Conservation (phyloP, 1,284 basidiomycete species). For the Neotropicomus parvogracilis region DNA sequence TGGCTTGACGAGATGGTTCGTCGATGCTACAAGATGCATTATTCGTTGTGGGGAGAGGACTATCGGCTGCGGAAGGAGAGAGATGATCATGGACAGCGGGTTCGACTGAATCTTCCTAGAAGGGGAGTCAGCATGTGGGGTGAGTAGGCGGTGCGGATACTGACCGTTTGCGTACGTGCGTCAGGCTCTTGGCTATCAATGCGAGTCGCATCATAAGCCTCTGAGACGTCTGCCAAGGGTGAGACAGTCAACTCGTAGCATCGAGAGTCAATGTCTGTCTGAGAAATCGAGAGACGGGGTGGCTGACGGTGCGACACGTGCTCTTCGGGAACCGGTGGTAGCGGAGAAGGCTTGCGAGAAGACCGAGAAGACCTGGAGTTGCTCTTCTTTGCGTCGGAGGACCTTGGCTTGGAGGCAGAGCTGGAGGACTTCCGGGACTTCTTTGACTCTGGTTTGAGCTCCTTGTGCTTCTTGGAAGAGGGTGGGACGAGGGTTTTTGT, state of each 20-base stretch:
- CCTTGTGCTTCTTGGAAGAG: constrained; percentile 45
- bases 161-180: constrained; percentile 23
- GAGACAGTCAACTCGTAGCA: constrained; percentile 63
- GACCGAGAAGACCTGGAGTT: constrained; percentile 32
- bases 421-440: constrained; percentile 51
- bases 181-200: constrained; percentile 39
- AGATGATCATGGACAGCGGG: constrained; percentile 54
- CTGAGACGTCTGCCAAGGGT: constrained; percentile 60
- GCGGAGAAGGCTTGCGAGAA: constrained; percentile 38
- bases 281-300: constrained; percentile 27
- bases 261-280: constrained; percentile 45
- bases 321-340: constrained; percentile 49
- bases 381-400: constrained; percentile 28
- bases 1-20: constrained; percentile 29
- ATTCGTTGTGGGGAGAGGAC: constrained; percentile 12
- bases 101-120: constrained; percentile 48
- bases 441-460: constrained; percentile 45
- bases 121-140: constrained; percentile 16
- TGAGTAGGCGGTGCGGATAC: constrained; percentile 8
- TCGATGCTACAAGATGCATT: constrained; percentile 18
- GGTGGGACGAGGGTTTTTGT: constrained; percentile 44
- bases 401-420: constrained; percentile 31
- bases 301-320: constrained; percentile 31
- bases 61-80: constrained; percentile 33
- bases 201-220: constrained; percentile 42